Percentiles rank a stretch among this genome's conserved stretches.
phyloP scores from a whole-genome alignment of 805 yeast genomes.

The Candida nanaspora region DNA sequence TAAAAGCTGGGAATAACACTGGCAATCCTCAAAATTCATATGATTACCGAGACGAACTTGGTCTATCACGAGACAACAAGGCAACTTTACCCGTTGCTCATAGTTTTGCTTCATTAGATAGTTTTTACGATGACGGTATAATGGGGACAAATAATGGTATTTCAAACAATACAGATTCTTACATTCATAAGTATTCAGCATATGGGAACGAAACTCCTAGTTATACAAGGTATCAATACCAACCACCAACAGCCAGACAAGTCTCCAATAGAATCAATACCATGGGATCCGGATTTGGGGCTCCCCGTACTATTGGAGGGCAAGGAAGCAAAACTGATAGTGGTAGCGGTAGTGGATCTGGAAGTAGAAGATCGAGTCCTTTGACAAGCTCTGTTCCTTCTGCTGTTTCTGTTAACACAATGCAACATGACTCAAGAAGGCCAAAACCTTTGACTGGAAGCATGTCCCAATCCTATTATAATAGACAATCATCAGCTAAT shows the following conservation, averaged over 20 bases:
- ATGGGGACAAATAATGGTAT: background rate
- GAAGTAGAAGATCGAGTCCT: background rate
- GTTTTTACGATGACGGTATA: constrained; percentile 37
- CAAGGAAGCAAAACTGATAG: background rate
- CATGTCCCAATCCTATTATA: background rate
- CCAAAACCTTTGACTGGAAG: background rate
- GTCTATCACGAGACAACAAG: constrained; percentile 4
- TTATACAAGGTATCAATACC: constrained; percentile 5
- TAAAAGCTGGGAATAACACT: background rate
- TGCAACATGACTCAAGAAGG: constrained; percentile 4
- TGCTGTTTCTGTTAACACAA: constrained; percentile 13
- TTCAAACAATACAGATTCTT: background rate
- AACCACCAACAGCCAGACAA: background rate
- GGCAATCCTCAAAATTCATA: constrained; percentile 1
- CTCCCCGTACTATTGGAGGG: too few relatives aligned
- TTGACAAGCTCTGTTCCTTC: constrained; percentile 1
- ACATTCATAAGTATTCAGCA: background rate
- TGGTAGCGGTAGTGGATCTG: too few relatives aligned
- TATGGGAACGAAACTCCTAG: constrained; percentile 1
- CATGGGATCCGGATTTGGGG: background rate
- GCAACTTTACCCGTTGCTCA: constrained; percentile 50
- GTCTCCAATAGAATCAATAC: background rate
- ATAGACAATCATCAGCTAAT: background rate
- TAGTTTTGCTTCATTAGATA: constrained; percentile 72
- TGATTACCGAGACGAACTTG: constrained; percentile 16